Evolutionary conservation across 2,329 filamentous ascomycete genomes (phyloP), one percentile per base, ranked within the genome.

Genomic region (Aspergillus sp.): DNA sequence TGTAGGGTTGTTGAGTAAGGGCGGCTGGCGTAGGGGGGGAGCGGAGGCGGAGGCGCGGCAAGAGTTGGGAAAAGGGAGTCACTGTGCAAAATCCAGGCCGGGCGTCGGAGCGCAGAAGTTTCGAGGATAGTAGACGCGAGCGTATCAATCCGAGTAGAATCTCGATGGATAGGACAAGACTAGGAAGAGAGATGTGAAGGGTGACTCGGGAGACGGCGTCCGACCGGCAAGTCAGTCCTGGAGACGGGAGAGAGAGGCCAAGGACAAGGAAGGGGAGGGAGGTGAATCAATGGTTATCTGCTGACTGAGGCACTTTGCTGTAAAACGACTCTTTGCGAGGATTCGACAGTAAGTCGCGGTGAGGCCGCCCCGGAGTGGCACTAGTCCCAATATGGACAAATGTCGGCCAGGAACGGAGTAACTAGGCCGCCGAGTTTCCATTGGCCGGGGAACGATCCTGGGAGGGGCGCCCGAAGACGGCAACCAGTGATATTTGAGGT

Each of bases 11-110:
- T 58, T 58, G 60, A 60, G 55, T 49, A 50, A 59, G 53, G 53
- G 59, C 55, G 56, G 57, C 57, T 51, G 57, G 59, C 38, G 57
- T 60, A 61, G 51, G 28, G 39, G 43, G 53, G 39, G 43, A 49
- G 62, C 62, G 62, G 62, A 64, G 62, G 58, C 55, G 47, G 52
- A 57, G 58, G 49, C 39, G 62, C 60, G 62, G 60, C 56, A 55
- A 55, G 51, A 43, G 25, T 50, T 48, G 47, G 54, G 63, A 54
- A 62, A 65, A 57, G 58, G 58, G 63, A 64, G 59, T 57, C 32
- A 36, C 32, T 13, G 32, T 36, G 32, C 10, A 58, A 63, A 62
- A 54, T 48, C 58, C 43, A 58, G 55, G 55, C 55, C 55, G 50
- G 55, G 45, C 49, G 63, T 56, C 48, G 58, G 57, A 59, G 53